phyloP scores from a whole-genome alignment of 129 eudicot species.

The Logfia minima region DNA sequence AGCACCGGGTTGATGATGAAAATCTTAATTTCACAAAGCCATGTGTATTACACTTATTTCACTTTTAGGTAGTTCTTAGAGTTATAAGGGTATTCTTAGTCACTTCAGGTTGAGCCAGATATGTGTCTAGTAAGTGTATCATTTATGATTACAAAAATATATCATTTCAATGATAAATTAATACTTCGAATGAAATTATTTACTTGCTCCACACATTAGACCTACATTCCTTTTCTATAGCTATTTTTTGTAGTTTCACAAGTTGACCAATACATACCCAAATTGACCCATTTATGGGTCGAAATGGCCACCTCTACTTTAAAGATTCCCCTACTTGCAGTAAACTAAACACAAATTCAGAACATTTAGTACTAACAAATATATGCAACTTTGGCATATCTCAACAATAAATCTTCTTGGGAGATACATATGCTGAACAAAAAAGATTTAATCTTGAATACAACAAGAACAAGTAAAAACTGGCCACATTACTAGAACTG shows the following conservation, averaged over 20 bases:
- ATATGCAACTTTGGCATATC: conserved; percentile 33
- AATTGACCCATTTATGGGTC: not conserved
- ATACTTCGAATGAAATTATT: too few relatives aligned
- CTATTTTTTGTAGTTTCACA: too few relatives aligned
- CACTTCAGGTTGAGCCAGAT: not conserved
- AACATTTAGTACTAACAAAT: conserved; percentile 24
- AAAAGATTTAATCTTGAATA: conserved; percentile 35
- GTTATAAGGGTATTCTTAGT: not conserved
- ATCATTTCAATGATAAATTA: too few relatives aligned
- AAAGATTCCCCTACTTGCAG: not conserved
- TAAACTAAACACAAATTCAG: conserved; percentile 14
- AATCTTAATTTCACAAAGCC: too few relatives aligned
- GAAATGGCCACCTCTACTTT: not conserved
- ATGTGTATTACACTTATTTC: too few relatives aligned
- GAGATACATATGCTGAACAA: conserved; percentile 19
- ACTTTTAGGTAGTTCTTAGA: not conserved
- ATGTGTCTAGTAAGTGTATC: not conserved
- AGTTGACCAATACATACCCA: not conserved
- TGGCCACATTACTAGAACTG: conserved; percentile 53
- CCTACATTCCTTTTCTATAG: too few relatives aligned
- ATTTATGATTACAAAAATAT: not conserved
- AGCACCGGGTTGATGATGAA: too few relatives aligned
- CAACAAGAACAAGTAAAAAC: conserved; percentile 19
- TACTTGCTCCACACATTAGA: too few relatives aligned
- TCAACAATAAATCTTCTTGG: conserved; percentile 28